These are phyloP conservation scores for Jatropha curcas DNA, from an alignment of 345 rosid species.

Conservation along the genomic window DNA sequence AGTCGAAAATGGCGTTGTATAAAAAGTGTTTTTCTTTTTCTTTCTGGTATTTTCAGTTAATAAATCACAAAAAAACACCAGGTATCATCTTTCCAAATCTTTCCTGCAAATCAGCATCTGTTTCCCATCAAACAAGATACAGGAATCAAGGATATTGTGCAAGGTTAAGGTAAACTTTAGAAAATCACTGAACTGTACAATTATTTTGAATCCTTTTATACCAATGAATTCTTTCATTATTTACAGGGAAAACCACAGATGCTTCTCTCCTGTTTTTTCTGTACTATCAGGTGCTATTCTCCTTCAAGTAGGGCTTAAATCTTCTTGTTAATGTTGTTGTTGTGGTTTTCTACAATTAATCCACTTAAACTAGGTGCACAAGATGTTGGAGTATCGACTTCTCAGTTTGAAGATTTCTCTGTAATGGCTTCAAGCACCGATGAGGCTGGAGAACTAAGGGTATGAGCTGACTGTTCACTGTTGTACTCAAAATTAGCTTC, in stretches of 20 bases:
- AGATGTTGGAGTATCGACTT: slow-evolving; percentile 43
- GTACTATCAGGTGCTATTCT: slow-evolving; percentile 51
- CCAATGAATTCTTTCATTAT: background rate
- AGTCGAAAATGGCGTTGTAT: too few relatives aligned
- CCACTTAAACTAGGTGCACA: slow-evolving; percentile 39
- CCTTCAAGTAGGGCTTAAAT: slow-evolving; percentile 10
- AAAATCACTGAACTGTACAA: background rate
- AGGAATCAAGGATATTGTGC: slow-evolving; percentile 5
- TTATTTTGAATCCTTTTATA: background rate
- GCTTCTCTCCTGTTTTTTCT: slow-evolving; percentile 34
- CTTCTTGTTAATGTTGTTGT: slow-evolving; percentile 6
- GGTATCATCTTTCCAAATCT: slow-evolving; percentile 18
- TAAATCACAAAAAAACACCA: slow-evolving; percentile 25
- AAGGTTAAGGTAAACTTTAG: slow-evolving; percentile 24
- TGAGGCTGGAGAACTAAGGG: slow-evolving; percentile 48
- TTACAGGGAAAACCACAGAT: slow-evolving; percentile 41
- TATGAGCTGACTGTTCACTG: slow-evolving; percentile 11
- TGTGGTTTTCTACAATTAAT: background rate
- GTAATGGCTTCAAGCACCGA: slow-evolving; percentile 29
- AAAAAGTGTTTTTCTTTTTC: background rate
- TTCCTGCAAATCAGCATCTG: slow-evolving; percentile 31
- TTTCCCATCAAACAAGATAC: slow-evolving; percentile 31
- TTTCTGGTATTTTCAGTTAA: slow-evolving; percentile 33
- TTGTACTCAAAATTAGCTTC: background rate
- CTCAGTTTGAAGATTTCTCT: slow-evolving; percentile 49